Conservation (phyloP, 2,329 filamentous ascomycete genomes). For the Pseudogymnoascus sp. region DNA sequence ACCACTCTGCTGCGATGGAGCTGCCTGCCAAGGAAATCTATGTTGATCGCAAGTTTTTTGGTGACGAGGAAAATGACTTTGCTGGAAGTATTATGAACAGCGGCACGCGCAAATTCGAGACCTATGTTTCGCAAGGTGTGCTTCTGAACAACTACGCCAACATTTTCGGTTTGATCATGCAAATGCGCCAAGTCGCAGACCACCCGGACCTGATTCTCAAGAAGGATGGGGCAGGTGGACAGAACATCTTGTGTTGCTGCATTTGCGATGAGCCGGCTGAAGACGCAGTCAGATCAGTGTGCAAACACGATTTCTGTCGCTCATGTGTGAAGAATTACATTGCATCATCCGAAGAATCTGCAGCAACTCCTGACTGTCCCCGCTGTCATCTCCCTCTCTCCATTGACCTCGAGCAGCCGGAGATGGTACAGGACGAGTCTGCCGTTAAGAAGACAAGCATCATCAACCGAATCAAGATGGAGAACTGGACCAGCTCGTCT, state of each 20-base stretch:
- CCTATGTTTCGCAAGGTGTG: slow-evolving; percentile 88
- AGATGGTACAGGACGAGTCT: slow-evolving; percentile 84
- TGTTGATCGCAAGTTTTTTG: slow-evolving; percentile 92
- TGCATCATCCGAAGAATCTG: slow-evolving; percentile 60
- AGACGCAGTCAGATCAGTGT: slow-evolving; percentile 84
- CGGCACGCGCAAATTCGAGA: slow-evolving; percentile 82
- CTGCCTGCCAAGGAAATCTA: slow-evolving; percentile 90
- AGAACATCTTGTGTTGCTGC: slow-evolving; percentile 84
- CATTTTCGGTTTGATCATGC: slow-evolving; percentile 98
- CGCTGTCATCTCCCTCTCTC: slow-evolving; percentile 82
- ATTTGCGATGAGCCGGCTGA: slow-evolving; percentile 96
- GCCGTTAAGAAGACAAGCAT: slow-evolving; percentile 91
- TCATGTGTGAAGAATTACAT: slow-evolving; percentile 75
- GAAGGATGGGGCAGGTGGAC: slow-evolving; percentile 75
- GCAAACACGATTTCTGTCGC: slow-evolving; percentile 88
- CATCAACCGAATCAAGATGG: slow-evolving; percentile 98
- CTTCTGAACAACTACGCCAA: slow-evolving; percentile 98
- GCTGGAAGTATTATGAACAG: slow-evolving; percentile 93
- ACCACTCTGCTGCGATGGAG: slow-evolving; percentile 92
- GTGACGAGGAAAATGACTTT: slow-evolving; percentile 92
- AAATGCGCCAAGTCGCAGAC: slow-evolving; percentile 96
- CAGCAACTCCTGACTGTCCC: slow-evolving; percentile 65
- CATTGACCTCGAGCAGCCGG: slow-evolving; percentile 91
- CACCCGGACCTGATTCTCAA: slow-evolving; percentile 91
- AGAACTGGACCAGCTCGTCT: slow-evolving; percentile 95